Conservation (phyloP, 23 red algal genomes). For the Agarophyton chilense region DNA sequence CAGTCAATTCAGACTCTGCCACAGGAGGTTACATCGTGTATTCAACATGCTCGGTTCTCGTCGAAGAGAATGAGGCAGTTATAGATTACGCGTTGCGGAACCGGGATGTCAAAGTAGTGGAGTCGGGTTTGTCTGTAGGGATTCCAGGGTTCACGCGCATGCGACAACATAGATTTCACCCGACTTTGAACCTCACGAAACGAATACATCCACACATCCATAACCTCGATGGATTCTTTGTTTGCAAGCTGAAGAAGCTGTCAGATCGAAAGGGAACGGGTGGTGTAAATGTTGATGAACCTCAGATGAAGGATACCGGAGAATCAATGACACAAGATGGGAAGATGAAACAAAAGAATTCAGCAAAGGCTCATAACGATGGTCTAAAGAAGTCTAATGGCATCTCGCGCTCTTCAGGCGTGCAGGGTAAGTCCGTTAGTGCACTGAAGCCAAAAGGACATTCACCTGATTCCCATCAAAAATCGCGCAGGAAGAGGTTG, state of each 20-base stretch:
- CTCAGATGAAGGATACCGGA: not conserved
- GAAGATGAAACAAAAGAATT: not conserved
- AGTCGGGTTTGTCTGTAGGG: constrained; percentile 86
- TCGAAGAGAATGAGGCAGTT: constrained; percentile 97
- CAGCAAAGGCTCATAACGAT: not conserved
- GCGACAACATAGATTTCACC: constrained; percentile 84
- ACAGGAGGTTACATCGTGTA: constrained; percentile 97
- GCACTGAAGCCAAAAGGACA: not conserved
- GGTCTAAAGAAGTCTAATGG: not conserved
- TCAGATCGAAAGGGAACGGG: constrained; percentile 6
- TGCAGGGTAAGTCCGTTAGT: not conserved
- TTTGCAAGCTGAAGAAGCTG: constrained; percentile 91
- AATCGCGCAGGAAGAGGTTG: not conserved
- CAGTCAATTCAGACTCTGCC: constrained; percentile 66
- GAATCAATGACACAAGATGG: not conserved
- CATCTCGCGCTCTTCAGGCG: not conserved
- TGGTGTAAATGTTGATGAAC: not conserved
- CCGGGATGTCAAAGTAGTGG: constrained; percentile 84
- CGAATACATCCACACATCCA: constrained; percentile 96
- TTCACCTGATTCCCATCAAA: not conserved
- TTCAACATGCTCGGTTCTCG: constrained; percentile 97
- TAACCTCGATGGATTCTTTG: constrained; percentile 99
- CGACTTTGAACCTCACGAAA: constrained; percentile 50
- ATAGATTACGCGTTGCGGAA: constrained; percentile 93
- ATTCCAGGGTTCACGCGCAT: constrained; percentile 86